A percentile compares a stretch with the other conserved stretches of the same genome.
Evolutionary conservation across 768 basidiomycete genomes (phyloP).

Genomic region (Holtermannia corniformis): DNA sequence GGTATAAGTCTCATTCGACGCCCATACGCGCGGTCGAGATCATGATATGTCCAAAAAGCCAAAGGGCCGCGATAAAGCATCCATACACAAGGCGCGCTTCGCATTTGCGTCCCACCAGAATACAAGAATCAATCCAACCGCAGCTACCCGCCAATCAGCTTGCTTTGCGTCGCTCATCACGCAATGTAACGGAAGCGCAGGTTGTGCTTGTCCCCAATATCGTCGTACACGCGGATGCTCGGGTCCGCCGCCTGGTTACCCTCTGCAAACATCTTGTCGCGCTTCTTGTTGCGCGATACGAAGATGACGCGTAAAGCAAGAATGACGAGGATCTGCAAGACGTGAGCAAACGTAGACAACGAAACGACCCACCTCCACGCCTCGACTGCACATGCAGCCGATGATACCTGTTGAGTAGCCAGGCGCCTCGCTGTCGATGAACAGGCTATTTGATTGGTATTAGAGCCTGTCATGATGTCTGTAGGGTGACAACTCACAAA

Average conservation of each 20-base stretch:
- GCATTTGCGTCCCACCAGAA: too few relatives aligned
- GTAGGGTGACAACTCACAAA: neutral
- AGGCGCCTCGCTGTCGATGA: slow-evolving; percentile 18
- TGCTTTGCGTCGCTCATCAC: too few relatives aligned
- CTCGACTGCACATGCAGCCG: slow-evolving; percentile 26
- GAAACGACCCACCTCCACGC: slow-evolving; percentile 5
- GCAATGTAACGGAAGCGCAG: slow-evolving; percentile 23
- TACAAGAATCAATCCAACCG: too few relatives aligned
- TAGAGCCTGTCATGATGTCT: neutral
- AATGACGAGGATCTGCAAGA: slow-evolving; percentile 21
- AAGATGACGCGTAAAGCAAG: slow-evolving; percentile 24
- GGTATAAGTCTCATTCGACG: too few relatives aligned
- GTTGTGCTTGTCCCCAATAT: slow-evolving; percentile 32
- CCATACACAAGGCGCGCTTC: too few relatives aligned
- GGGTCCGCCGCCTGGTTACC: slow-evolving; percentile 24
- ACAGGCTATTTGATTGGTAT: neutral
- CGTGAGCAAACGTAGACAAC: neutral
- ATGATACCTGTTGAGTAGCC: slow-evolving; percentile 27
- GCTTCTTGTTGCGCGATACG: slow-evolving; percentile 19
- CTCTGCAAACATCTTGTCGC: slow-evolving; percentile 19
- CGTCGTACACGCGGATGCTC: slow-evolving; percentile 15
- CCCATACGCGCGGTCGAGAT: too few relatives aligned
- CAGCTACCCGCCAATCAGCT: too few relatives aligned
- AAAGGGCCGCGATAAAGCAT: too few relatives aligned
- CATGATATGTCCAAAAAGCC: too few relatives aligned